These are phyloP conservation scores for Simmondsia chinensis DNA, from an alignment of 148 eudicot species.

Conservation along the genomic window DNA sequence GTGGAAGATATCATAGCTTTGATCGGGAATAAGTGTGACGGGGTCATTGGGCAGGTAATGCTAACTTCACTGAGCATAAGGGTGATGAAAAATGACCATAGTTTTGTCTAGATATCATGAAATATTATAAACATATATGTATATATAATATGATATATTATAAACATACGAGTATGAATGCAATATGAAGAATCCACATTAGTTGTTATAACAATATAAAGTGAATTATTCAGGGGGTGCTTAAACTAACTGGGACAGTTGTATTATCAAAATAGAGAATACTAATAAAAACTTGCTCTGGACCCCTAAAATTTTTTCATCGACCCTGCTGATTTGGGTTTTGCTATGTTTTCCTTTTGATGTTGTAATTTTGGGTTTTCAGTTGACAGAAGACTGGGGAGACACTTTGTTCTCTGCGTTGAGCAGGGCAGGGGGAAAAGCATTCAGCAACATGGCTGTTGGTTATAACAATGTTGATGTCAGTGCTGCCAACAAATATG, in stretches of 20 bases:
- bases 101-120: not conserved
- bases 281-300: no score
- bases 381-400: conserved; percentile 99
- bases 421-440: conserved; percentile 95
- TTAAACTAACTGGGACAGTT: no score
- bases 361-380: conserved; percentile 1
- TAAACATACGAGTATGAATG: no score
- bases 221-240: no score
- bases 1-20: conserved; percentile 88
- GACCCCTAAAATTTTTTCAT: no score
- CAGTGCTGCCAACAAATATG: conserved; percentile 77
- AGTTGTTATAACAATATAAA: no score
- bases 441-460: conserved; percentile 99
- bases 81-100: not conserved
- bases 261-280: no score
- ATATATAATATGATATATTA: no score
- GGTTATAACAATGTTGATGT: conserved; percentile 98
- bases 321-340: not conserved
- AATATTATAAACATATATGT: no score
- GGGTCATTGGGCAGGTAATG: conserved; percentile 91
- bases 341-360: not conserved
- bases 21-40: conserved; percentile 91
- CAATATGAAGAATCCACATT: no score
- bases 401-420: conserved; percentile 90
- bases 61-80: not conserved